Conservation (phyloP, 805 yeast genomes). For the Ogataea haglerorum region DNA sequence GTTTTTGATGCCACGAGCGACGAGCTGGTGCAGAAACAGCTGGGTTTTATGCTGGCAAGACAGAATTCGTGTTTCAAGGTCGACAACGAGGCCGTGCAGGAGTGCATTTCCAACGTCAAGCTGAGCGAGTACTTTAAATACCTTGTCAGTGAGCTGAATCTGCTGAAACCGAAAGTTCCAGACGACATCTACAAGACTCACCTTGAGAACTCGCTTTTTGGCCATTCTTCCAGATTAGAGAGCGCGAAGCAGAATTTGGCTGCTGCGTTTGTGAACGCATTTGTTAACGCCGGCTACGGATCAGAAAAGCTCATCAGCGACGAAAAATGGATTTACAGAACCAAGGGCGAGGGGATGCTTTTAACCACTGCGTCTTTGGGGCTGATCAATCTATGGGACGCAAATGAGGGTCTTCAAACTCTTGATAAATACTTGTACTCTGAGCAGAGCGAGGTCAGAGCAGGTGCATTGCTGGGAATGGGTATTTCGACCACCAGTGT, state of each 20-base stretch:
- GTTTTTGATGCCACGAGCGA: slow-evolving; percentile 84
- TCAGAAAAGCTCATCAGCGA: slow-evolving; percentile 77
- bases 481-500: slow-evolving; percentile 91
- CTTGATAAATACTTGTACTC: slow-evolving; percentile 87
- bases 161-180: slow-evolving; percentile 87
- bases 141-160: slow-evolving; percentile 80
- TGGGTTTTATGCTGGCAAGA: slow-evolving; percentile 83
- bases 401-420: slow-evolving; percentile 81
- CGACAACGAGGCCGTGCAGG: slow-evolving; percentile 74
- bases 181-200: slow-evolving; percentile 93
- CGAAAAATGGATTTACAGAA: slow-evolving; percentile 81
- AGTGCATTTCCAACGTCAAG: slow-evolving; percentile 75
- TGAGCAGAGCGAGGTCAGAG: slow-evolving; percentile 80
- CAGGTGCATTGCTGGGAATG: slow-evolving; percentile 95
- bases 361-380: slow-evolving; percentile 93
- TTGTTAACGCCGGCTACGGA: slow-evolving; percentile 88
- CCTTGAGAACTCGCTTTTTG: slow-evolving; percentile 62
- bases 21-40: slow-evolving; percentile 73
- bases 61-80: slow-evolving; percentile 78
- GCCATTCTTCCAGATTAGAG: slow-evolving; percentile 61
- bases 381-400: slow-evolving; percentile 86
- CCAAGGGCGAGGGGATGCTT: slow-evolving; percentile 87
- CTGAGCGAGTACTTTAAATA: slow-evolving; percentile 76
- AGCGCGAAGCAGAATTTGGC: slow-evolving; percentile 95
- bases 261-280: slow-evolving; percentile 88